Conservation (phyloP, 176 grass and related monocot species). For the Bromus sterilis region DNA sequence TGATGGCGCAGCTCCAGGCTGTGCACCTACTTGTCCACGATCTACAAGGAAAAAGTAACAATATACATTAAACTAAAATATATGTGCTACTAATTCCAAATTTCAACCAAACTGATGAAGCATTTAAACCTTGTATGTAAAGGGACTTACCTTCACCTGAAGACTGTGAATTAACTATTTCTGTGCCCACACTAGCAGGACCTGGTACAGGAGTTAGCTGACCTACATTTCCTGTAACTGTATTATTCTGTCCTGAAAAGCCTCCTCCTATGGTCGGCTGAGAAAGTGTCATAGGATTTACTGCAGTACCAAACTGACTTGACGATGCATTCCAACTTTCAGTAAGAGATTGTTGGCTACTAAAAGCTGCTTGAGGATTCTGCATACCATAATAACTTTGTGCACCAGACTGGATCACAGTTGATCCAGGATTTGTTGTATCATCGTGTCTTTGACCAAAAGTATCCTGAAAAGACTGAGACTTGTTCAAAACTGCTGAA, state of each 20-base stretch:
- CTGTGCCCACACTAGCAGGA: slow-evolving; percentile 15
- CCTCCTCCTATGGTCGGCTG: slow-evolving; percentile 24
- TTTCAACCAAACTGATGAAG: slow-evolving; percentile 7
- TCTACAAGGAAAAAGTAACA: slow-evolving; percentile 13
- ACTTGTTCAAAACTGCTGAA: slow-evolving; percentile 21
- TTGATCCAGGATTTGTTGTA: slow-evolving; percentile 28
- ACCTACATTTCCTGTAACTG: slow-evolving; percentile 29
- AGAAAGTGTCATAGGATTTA: slow-evolving; percentile 26
- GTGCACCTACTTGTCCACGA: slow-evolving; percentile 20
- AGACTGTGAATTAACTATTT: slow-evolving; percentile 27
- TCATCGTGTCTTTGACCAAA: slow-evolving; percentile 20
- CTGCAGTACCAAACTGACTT: slow-evolving; percentile 29
- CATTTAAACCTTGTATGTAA: background rate
- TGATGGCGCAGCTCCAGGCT: slow-evolving; percentile 20
- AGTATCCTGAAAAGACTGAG: slow-evolving; percentile 23
- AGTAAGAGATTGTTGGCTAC: slow-evolving; percentile 34
- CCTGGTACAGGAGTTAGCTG: slow-evolving; percentile 20
- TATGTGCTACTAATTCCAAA: background rate
- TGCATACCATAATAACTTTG: slow-evolving; percentile 42
- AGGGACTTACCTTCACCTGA: slow-evolving; percentile 49
- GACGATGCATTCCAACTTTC: slow-evolving; percentile 37
- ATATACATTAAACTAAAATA: slow-evolving; percentile 12
- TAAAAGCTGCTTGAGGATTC: slow-evolving; percentile 32
- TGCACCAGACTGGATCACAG: slow-evolving; percentile 22
- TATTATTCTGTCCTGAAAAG: slow-evolving; percentile 28